Evolutionary conservation across 345 rosid species (phyloP).

Genomic region (Anastatica hierochuntica): DNA sequence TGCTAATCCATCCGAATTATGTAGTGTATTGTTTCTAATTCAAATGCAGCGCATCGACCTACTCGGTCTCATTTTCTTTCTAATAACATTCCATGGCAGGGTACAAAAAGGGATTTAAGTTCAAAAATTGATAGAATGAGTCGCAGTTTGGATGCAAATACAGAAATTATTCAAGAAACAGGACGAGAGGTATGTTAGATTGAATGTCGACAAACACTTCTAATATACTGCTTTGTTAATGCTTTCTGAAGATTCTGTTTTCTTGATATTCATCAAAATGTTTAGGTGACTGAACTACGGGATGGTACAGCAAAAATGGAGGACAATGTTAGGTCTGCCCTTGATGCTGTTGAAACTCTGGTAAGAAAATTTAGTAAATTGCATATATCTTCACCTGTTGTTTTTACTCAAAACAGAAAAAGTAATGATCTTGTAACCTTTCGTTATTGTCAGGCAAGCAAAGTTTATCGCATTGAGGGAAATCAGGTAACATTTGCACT

Average conservation of each 20-base stretch:
- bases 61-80: not conserved
- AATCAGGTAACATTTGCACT: slow-evolving; percentile 45
- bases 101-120: slow-evolving; percentile 52
- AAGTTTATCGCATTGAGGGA: slow-evolving; percentile 49
- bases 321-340: slow-evolving; percentile 43
- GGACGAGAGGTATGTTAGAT: slow-evolving; percentile 45
- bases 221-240: not conserved
- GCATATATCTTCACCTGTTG: not conserved
- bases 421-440: not conserved
- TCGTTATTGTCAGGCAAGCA: slow-evolving; percentile 36
- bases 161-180: slow-evolving; percentile 44
- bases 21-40: too few species aligned
- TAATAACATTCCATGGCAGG: slow-evolving; percentile 29
- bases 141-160: slow-evolving; percentile 42
- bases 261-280: slow-evolving; percentile 5
- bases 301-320: slow-evolving; percentile 31
- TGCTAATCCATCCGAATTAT: not conserved
- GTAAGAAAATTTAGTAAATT: slow-evolving; percentile 27
- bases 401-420: not conserved
- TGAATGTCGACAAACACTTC: not conserved
- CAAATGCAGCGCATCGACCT: too few species aligned
- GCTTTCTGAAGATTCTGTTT: not conserved
- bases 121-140: slow-evolving; percentile 47
- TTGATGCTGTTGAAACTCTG: slow-evolving; percentile 63
- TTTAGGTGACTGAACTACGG: slow-evolving; percentile 48